Evolutionary conservation across 2,329 filamentous ascomycete species (phyloP).

Genomic region (Didymella pinodella): DNA sequence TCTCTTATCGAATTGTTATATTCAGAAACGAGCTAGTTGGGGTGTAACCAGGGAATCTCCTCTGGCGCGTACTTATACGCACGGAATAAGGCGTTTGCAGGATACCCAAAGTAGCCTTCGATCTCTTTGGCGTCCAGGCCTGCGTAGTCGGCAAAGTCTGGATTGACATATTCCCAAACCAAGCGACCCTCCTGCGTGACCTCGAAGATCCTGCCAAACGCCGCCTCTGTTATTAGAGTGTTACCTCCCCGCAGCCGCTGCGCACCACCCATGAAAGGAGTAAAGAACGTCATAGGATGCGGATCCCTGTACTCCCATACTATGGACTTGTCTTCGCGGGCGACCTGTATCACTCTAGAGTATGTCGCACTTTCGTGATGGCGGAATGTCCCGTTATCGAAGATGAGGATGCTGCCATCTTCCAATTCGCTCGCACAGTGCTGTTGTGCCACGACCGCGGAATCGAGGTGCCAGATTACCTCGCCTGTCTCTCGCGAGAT

Average conservation of each 20-base stretch:
- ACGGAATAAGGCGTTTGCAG: background rate
- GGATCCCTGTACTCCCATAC: background rate
- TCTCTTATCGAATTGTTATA: background rate
- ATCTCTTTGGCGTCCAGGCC: slow-evolving; percentile 46
- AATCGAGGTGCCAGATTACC: background rate
- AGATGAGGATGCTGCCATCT: background rate
- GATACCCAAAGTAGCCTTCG: slow-evolving; percentile 32
- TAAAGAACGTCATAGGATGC: background rate
- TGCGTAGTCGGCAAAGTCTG: slow-evolving; percentile 53
- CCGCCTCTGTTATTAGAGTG: background rate
- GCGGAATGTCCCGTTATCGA: background rate
- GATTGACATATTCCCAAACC: slow-evolving; percentile 57
- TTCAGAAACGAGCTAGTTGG: background rate
- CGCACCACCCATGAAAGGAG: background rate
- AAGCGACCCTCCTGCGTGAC: slow-evolving; percentile 46
- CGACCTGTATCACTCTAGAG: background rate
- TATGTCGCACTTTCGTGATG: background rate
- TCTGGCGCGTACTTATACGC: background rate
- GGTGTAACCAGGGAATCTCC: background rate
- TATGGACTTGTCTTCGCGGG: background rate
- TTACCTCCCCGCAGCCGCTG: background rate
- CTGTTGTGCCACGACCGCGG: background rate
- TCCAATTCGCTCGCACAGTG: background rate
- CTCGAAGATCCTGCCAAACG: background rate
- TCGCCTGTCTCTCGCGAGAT: background rate